A percentile compares a stretch with the other conserved stretches of the same genome.
These are phyloP conservation scores for Termitomyces sp. DNA, from an alignment of 768 basidiomycete species.

Conservation along the genomic window DNA sequence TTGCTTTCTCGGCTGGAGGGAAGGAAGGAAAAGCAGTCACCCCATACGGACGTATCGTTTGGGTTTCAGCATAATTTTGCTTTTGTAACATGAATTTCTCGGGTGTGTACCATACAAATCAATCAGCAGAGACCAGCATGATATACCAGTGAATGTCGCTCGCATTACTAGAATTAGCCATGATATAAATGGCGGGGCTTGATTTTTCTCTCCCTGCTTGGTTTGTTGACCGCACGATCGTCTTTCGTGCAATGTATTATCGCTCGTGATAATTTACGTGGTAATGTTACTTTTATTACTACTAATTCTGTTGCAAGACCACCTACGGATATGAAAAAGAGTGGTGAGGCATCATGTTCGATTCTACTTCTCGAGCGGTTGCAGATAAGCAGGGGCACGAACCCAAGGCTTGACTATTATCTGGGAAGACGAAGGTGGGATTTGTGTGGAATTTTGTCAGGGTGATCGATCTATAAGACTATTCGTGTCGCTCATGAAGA, in stretches of 20 bases:
- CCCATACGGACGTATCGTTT: constrained; percentile 47
- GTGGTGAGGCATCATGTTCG: background rate
- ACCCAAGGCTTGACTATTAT: no score
- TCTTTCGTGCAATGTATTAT: background rate
- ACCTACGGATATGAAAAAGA: background rate
- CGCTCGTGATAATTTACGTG: background rate
- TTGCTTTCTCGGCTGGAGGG: constrained; percentile 39
- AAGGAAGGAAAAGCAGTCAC: constrained; percentile 29
- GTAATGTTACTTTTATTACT: background rate
- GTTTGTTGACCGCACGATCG: background rate
- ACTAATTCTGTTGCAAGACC: background rate
- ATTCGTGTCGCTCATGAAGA: background rate
- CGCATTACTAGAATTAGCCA: no score
- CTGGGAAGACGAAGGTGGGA: no score
- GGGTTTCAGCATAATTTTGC: constrained; percentile 17
- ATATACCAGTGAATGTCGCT: background rate
- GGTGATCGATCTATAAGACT: background rate
- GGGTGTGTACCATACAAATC: no score
- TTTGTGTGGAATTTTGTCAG: no score
- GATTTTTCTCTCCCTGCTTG: background rate
- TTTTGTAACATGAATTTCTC: no score
- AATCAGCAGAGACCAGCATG: no score
- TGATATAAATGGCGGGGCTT: background rate
- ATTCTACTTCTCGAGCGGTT: no score
- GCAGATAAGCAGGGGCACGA: no score